phyloP scores from a whole-genome alignment of 2,329 filamentous ascomycete genomes.

The Ceratocystis colombiana region DNA sequence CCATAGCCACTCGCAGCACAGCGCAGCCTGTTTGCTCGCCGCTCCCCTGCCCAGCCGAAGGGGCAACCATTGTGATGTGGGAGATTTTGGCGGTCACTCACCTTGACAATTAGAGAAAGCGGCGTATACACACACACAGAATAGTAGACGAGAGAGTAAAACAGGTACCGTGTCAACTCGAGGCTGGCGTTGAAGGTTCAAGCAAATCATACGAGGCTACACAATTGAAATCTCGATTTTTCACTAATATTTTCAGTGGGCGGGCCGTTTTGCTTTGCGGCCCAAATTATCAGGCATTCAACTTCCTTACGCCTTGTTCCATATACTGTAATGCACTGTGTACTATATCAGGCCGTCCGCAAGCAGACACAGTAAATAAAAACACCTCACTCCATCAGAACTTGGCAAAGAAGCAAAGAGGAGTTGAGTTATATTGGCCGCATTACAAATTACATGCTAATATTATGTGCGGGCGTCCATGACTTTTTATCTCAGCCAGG shows the following conservation, averaged over 20 bases:
- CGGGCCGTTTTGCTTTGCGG: neutral
- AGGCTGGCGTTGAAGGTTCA: slow-evolving; percentile 4
- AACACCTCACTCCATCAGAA: neutral
- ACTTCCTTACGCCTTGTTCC: neutral
- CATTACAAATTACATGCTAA: neutral
- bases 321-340: too few species aligned
- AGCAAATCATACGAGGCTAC: neutral
- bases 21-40: slow-evolving; percentile 4
- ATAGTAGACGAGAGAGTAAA: neutral
- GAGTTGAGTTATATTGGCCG: neutral
- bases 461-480: too few species aligned
- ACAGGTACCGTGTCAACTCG: neutral
- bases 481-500: neutral
- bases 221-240: neutral
- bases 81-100: slow-evolving; percentile 1
- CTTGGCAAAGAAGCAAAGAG: neutral
- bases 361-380: neutral
- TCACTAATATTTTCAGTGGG: slow-evolving; percentile 7
- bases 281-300: slow-evolving; percentile 11
- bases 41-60: neutral
- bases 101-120: neutral
- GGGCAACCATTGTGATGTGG: neutral
- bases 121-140: neutral
- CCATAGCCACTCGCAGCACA: neutral
- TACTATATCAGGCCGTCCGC: too few species aligned